Conservation (phyloP, 2,329 filamentous ascomycete species). For the Dothistroma septosporum region DNA sequence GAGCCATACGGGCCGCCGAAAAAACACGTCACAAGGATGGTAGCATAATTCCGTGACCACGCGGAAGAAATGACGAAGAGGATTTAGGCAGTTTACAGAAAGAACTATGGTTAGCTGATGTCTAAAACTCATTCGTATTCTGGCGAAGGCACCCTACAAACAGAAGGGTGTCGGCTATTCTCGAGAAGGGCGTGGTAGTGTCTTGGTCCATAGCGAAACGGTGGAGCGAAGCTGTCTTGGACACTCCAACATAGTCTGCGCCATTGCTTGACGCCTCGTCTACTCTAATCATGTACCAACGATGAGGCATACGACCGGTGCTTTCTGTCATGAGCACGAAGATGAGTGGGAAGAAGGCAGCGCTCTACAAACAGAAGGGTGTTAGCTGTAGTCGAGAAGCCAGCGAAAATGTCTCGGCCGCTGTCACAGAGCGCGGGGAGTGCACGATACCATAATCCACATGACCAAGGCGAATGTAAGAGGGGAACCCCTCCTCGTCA, state of each 20-base stretch:
- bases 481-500: slow-evolving; percentile 28
- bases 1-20: slow-evolving; percentile 32
- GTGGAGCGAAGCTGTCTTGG: too few relatives aligned
- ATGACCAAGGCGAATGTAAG: slow-evolving; percentile 30
- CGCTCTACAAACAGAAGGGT: slow-evolving; percentile 14
- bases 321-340: slow-evolving; percentile 33
- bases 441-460: slow-evolving; percentile 27
- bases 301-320: slow-evolving; percentile 28
- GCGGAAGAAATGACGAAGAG: slow-evolving; percentile 33
- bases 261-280: too few relatives aligned
- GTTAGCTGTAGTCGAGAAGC: too few relatives aligned
- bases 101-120: too few relatives aligned
- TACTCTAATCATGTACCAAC: slow-evolving; percentile 15
- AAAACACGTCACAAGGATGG: slow-evolving; percentile 44
- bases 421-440: too few relatives aligned
- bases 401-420: too few relatives aligned
- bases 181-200: too few relatives aligned
- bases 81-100: slow-evolving; percentile 21
- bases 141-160: too few relatives aligned
- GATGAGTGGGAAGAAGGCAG: slow-evolving; percentile 29
- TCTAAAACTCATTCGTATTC: too few relatives aligned
- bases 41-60: slow-evolving; percentile 60
- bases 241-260: too few relatives aligned
- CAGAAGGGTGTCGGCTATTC: too few relatives aligned
- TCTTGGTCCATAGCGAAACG: too few relatives aligned